Evolutionary conservation across 176 grass and related monocot genomes (phyloP).

Genomic region (Raddia distichophylla): DNA sequence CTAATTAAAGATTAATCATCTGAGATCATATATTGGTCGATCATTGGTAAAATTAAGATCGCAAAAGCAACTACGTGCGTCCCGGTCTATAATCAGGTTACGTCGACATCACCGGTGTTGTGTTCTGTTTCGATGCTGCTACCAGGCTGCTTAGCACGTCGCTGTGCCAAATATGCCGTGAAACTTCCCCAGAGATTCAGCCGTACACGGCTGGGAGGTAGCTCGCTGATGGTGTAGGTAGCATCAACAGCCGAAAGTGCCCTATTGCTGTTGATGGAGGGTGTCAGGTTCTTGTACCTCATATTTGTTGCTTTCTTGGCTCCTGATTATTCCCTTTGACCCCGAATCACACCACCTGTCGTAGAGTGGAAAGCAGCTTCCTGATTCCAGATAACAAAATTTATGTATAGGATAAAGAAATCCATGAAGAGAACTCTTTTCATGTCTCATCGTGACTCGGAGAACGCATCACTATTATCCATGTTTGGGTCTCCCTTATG

Average conservation of each 20-base stretch:
- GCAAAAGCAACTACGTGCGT: neutral
- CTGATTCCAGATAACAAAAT: too few species aligned
- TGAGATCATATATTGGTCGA: neutral
- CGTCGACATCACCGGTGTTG: neutral
- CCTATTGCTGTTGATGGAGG: neutral
- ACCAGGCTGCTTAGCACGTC: neutral
- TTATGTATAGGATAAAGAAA: too few species aligned
- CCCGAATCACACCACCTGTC: too few species aligned
- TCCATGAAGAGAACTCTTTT: too few species aligned
- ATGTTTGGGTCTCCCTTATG: too few species aligned
- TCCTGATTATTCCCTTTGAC: constrained; percentile 4
- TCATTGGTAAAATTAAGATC: neutral
- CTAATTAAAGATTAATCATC: neutral
- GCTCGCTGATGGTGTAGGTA: neutral
- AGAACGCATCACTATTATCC: too few species aligned
- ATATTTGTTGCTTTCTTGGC: neutral
- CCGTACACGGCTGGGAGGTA: neutral
- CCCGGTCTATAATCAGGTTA: too few species aligned
- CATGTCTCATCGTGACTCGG: too few species aligned
- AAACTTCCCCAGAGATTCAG: neutral
- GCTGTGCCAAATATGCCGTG: neutral
- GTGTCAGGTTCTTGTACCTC: neutral
- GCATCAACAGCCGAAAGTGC: constrained; percentile 17
- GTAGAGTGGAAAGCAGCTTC: too few species aligned
- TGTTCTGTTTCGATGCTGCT: neutral